Percentiles rank a stretch among this genome's conserved stretches.
These are phyloP conservation scores for Mycena alexandri DNA, from an alignment of 768 basidiomycete species.

Conservation along the genomic window DNA sequence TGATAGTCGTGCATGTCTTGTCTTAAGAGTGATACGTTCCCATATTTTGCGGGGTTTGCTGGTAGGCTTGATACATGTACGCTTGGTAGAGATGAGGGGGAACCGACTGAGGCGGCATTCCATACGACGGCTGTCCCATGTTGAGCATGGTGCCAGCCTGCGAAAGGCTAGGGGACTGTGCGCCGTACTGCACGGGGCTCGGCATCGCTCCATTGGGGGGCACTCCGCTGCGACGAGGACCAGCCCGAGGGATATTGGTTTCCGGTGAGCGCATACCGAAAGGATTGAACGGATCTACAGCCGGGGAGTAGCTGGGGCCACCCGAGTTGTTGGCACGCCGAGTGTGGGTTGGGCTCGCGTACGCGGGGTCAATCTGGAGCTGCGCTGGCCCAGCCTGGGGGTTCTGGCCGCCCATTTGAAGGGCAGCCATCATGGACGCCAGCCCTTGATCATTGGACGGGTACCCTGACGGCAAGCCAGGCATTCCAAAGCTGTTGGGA, in stretches of 20 bases:
- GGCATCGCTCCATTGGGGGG: constrained; percentile 65
- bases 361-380: constrained; percentile 77
- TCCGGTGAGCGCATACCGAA: constrained; percentile 63
- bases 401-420: constrained; percentile 92
- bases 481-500: constrained; percentile 71
- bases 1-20: constrained; percentile 41
- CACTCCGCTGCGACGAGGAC: constrained; percentile 61
- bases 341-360: constrained; percentile 54
- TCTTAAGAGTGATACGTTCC: constrained; percentile 78
- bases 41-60: constrained; percentile 83
- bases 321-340: constrained; percentile 52
- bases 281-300: constrained; percentile 64
- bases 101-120: constrained; percentile 69
- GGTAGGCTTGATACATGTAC: constrained; percentile 89
- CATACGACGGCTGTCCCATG: constrained; percentile 77
- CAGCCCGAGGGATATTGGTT: constrained; percentile 60
- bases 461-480: constrained; percentile 83
- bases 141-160: constrained; percentile 70
- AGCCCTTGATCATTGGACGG: constrained; percentile 87
- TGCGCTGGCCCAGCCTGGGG: constrained; percentile 83
- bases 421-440: constrained; percentile 93
- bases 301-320: constrained; percentile 53
- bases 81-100: constrained; percentile 80
- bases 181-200: constrained; percentile 62
- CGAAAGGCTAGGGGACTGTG: constrained; percentile 71